Conservation (phyloP, 129 eudicot species). For the Dittrichia graveolens region DNA sequence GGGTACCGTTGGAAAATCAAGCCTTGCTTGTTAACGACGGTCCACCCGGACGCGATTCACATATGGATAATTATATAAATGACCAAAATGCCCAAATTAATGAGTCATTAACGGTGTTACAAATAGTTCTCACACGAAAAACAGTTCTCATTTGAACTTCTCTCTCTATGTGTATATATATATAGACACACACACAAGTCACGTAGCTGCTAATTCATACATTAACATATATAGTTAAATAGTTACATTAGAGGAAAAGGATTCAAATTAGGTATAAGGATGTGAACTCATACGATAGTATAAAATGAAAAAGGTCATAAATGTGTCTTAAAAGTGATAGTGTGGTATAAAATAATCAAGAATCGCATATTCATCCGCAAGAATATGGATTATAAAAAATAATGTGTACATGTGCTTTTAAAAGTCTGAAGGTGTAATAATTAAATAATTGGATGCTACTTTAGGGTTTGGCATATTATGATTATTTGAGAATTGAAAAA, state of each 20-base stretch:
- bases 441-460: background rate
- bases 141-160: no score
- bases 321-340: constrained; percentile 9
- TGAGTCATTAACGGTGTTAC: no score
- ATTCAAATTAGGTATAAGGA: constrained; percentile 8
- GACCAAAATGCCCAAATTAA: no score
- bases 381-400: background rate
- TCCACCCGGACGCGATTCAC: no score
- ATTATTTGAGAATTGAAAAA: background rate
- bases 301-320: background rate
- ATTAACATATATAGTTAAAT: no score
- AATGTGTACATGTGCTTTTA: background rate
- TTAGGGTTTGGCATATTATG: background rate
- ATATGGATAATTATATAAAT: no score
- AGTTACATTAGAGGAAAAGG: background rate
- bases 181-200: no score
- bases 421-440: background rate
- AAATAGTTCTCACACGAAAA: no score
- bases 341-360: background rate
- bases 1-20: no score
- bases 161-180: no score
- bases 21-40: no score
- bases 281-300: background rate
- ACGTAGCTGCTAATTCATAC: no score
- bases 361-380: background rate